phyloP scores from a whole-genome alignment of 148 eudicot genomes.

The Vaccinium darrowii region DNA sequence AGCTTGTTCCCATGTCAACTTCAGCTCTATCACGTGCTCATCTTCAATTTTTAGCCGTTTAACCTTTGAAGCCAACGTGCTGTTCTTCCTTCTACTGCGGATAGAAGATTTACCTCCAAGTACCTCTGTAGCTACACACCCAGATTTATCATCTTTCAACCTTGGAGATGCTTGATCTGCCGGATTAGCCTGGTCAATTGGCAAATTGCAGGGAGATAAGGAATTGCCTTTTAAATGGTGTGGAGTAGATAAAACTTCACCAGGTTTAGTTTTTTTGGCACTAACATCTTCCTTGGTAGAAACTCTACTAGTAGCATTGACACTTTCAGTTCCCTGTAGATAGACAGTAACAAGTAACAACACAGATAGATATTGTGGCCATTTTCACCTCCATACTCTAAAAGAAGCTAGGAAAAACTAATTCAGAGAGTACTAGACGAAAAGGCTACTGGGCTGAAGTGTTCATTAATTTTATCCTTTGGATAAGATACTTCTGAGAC shows the following conservation, averaged over 20 bases:
- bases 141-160: slow-evolving; percentile 31
- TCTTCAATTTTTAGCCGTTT: slow-evolving; percentile 28
- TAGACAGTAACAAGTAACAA: not conserved
- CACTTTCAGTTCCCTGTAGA: slow-evolving; percentile 23
- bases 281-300: slow-evolving; percentile 28
- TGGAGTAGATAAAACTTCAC: slow-evolving; percentile 20
- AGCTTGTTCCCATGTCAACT: slow-evolving; percentile 41
- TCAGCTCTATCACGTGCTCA: slow-evolving; percentile 29
- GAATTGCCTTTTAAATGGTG: slow-evolving; percentile 16
- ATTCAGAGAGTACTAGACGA: not conserved
- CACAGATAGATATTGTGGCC: not conserved
- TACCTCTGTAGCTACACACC: slow-evolving; percentile 26
- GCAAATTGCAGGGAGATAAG: slow-evolving; percentile 9
- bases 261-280: slow-evolving; percentile 13
- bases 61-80: slow-evolving; percentile 24
- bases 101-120: slow-evolving; percentile 27
- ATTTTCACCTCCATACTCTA: not conserved
- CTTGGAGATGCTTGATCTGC: slow-evolving; percentile 22
- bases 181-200: slow-evolving; percentile 15
- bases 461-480: not conserved
- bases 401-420: not conserved
- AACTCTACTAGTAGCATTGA: slow-evolving; percentile 20
- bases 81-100: slow-evolving; percentile 36
- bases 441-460: not conserved
- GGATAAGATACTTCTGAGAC: not conserved